Evolutionary conservation across 805 yeast genomes (phyloP).

Genomic region (Middelhovenomyces tepae): DNA sequence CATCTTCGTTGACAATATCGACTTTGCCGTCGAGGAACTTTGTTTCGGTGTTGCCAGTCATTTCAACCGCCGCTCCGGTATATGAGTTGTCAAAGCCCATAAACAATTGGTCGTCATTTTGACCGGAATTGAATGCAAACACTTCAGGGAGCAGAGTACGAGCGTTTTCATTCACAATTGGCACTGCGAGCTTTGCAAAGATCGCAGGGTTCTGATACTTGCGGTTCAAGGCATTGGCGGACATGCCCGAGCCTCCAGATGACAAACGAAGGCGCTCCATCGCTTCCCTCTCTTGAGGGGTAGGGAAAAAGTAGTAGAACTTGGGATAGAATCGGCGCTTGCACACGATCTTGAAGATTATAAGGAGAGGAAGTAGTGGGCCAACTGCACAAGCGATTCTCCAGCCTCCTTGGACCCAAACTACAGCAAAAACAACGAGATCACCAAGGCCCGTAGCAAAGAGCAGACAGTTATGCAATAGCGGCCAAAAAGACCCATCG

Average conservation of each 20-base stretch:
- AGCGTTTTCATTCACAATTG: conserved; percentile 19
- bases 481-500: conserved; percentile 31
- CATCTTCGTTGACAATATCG: too few species aligned
- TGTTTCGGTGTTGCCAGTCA: too few species aligned
- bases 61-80: too few species aligned
- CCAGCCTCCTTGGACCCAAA: conserved; percentile 31
- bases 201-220: conserved; percentile 20
- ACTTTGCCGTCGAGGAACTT: too few species aligned
- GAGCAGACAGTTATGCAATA: conserved; percentile 24
- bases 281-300: conserved; percentile 11
- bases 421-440: conserved; percentile 28
- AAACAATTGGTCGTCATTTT: conserved; percentile 6
- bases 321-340: too few species aligned
- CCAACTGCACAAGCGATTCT: conserved; percentile 23
- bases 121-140: conserved; percentile 5
- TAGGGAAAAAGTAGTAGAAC: conserved; percentile 17
- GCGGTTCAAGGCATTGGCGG: conserved; percentile 8
- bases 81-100: too few species aligned
- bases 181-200: conserved; percentile 11
- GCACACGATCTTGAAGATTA: conserved; percentile 26
- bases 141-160: conserved; percentile 11
- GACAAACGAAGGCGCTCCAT: conserved; percentile 8
- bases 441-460: conserved; percentile 30
- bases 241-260: conserved; percentile 3
- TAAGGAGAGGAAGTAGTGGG: conserved; percentile 24